Percentiles rank a stretch among this genome's conserved stretches.
Evolutionary conservation across 208 protist species (phyloP).

Genomic region (Crithidia fasciculata): DNA sequence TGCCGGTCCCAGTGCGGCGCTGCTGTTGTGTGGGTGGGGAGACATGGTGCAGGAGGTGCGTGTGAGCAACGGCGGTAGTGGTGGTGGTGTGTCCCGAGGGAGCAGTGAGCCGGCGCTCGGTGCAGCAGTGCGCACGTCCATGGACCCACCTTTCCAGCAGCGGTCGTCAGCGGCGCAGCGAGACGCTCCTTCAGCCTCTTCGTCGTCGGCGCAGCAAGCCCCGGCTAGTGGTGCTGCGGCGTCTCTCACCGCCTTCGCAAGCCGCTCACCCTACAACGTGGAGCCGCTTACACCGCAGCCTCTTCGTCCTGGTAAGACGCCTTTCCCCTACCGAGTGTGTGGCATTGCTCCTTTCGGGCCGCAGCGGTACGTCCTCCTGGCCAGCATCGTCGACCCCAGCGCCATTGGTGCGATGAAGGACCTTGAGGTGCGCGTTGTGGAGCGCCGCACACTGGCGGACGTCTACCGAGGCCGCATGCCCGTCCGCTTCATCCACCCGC

Average conservation of each 20-base stretch:
- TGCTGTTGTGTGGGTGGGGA: constrained; percentile 70
- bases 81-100: background rate
- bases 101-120: background rate
- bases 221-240: background rate
- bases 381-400: constrained; percentile 37
- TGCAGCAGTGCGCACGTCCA: background rate
- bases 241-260: background rate
- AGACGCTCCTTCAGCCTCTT: background rate
- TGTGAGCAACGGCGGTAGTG: constrained; percentile 3
- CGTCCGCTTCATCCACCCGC: constrained; percentile 56
- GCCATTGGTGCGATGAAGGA: constrained; percentile 51
- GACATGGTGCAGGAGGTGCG: constrained; percentile 66
- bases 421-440: constrained; percentile 77
- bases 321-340: constrained; percentile 63
- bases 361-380: constrained; percentile 57
- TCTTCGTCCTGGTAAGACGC: constrained; percentile 26
- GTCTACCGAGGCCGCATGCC: constrained; percentile 62
- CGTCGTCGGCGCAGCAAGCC: background rate
- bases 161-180: background rate
- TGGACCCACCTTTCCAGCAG: constrained; percentile 8
- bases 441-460: constrained; percentile 45
- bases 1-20: constrained; percentile 43
- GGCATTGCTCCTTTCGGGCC: constrained; percentile 65
- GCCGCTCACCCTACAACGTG: constrained; percentile 5
- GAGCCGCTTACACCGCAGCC: constrained; percentile 22